Evolutionary conservation across 129 eudicot species (phyloP), one percentile per base, ranked within the genome.

Genomic region (Centrapalus pauciflorus): DNA sequence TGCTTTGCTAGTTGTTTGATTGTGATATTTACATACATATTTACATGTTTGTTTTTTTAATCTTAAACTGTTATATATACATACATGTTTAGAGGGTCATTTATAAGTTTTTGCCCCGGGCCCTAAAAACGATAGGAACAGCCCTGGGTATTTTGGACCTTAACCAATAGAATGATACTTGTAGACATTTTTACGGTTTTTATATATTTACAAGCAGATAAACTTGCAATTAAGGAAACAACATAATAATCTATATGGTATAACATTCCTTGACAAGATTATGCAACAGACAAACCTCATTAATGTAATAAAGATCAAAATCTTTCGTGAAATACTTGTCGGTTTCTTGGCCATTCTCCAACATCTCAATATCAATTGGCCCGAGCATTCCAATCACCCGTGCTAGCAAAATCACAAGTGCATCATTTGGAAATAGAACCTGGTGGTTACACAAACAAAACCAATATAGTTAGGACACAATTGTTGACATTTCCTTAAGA

Each of bases 391-490:
- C 93, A 54, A 94, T 79, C 83, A 94, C 76, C 11, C 97, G 96
- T 3, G 88, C 95, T 73, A 94, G 87, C 70, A 86, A 76, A 82
- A 84, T 76, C 23, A 69, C 88, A 64, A 89, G 64, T 2, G 77
- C 70, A 59, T 94, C 99, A 61, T 94, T 94, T 55, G 97, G 99
- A 77, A 94, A 94, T 21, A 94, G 82, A 62, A 94, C 99, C 99
- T 94, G 72, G 29, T 25, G 20, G 34, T 35, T 20, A 64, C 66
- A 38, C 11, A 41, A 29, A 38, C 50, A 73, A 29, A n/a, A n/a
- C n/a, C n/a, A n/a, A n/a, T n/a, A n/a, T n/a, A n/a, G n/a, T n/a
- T n/a, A n/a, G 10, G 66, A 21, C 34, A 49, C 48, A 20, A 14
- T 61, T 19, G 50, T 20, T 61, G 49, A 61, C 20, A 9, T 61